phyloP scores from a whole-genome alignment of 2,329 filamentous ascomycete species.

The Acrocalymma vagum region DNA sequence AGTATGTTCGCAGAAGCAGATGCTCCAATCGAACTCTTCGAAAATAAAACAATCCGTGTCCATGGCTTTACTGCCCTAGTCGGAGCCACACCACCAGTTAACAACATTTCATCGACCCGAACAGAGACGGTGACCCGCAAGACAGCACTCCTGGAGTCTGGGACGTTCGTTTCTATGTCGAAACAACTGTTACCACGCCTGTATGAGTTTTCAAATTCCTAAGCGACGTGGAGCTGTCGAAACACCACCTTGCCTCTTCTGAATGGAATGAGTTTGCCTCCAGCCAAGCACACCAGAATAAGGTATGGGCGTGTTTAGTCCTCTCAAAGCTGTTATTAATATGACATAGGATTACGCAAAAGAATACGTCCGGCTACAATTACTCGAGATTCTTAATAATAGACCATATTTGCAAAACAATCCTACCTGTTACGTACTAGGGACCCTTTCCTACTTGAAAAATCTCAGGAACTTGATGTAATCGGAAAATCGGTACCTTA shows the following conservation, averaged over 20 bases:
- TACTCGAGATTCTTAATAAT: no score
- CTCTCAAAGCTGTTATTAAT: no score
- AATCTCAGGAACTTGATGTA: no score
- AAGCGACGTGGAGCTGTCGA: constrained; percentile 34
- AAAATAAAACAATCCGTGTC: constrained; percentile 41
- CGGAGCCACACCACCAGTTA: constrained; percentile 42
- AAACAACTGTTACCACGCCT: constrained; percentile 33
- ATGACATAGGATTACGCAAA: no score
- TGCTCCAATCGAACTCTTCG: constrained; percentile 36
- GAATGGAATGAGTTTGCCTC: constrained; percentile 25
- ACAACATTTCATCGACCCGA: constrained; percentile 36
- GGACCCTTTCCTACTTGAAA: no score
- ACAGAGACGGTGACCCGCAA: constrained; percentile 33
- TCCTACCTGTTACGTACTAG: no score
- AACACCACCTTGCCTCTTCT: constrained; percentile 21
- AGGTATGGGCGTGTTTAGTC: no score
- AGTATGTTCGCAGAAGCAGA: constrained; percentile 29
- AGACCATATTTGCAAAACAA: no score
- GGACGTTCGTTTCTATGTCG: constrained; percentile 39
- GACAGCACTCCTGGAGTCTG: constrained; percentile 41
- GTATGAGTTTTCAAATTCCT: constrained; percentile 37
- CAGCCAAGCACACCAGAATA: constrained; percentile 31
- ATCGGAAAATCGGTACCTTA: no score
- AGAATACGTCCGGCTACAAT: no score
- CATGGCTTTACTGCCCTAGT: constrained; percentile 40